phyloP scores from a whole-genome alignment of 2,329 filamentous ascomycete species.

The Fusarium nelsonii region DNA sequence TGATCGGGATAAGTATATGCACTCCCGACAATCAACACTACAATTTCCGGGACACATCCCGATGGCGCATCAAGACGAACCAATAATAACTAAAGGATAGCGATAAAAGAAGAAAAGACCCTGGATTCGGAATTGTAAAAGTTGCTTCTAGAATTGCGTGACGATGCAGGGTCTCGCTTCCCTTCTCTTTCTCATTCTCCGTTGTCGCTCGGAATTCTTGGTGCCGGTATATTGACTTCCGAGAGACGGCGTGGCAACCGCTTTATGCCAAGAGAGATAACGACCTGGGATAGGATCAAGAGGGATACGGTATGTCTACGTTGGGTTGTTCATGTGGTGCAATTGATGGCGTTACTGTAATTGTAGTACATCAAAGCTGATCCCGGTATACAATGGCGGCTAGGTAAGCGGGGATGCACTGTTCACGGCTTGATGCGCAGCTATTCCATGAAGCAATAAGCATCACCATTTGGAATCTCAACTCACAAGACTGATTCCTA shows the following conservation, averaged over 20 bases:
- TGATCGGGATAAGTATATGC: constrained; percentile 31
- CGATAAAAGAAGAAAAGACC: constrained; percentile 2
- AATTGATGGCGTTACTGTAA: not conserved
- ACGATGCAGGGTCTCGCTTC: not conserved
- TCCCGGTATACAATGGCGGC: not conserved
- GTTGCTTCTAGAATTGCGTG: constrained; percentile 8
- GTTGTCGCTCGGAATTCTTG: not conserved
- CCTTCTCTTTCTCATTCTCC: not conserved
- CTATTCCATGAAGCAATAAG: not conserved
- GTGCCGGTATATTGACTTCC: not conserved
- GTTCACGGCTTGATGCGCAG: not conserved
- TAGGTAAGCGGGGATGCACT: not conserved
- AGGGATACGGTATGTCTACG: not conserved
- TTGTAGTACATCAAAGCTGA: not conserved
- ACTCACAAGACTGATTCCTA: no score
- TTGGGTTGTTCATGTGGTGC: not conserved
- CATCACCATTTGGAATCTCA: not conserved
- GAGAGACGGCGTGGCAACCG: not conserved
- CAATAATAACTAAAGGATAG: not conserved
- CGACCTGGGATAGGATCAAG: not conserved
- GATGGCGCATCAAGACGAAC: constrained; percentile 11
- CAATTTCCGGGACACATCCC: constrained; percentile 22
- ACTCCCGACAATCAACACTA: constrained; percentile 13
- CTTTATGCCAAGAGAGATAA: not conserved
- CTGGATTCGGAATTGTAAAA: constrained; percentile 6